Base-by-base conservation (phyloP, 2,329 filamentous ascomycete species). In the Alternaria ethzedia region DNA sequence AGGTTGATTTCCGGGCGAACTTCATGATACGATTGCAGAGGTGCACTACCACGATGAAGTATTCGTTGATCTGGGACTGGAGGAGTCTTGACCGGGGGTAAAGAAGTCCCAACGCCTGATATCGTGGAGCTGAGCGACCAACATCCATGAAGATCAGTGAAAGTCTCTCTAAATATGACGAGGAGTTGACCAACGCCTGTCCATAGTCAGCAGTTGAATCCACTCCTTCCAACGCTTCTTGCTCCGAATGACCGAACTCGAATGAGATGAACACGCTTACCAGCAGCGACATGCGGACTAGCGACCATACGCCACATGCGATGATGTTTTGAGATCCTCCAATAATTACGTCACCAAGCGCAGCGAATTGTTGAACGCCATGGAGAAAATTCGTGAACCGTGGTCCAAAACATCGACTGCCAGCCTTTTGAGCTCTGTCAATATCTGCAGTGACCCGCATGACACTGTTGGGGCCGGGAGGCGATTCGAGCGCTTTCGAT, bases 301-400 rank as follows among this genome's bases (percentile, higher is more conserved):
- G 59, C 1, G 81, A 76, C 83, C 82, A 85, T 0, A 85, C 80
- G 13, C 82, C 77, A 59, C 80, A 82, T 0, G 82, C 82, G 15
- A 84, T 72, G 0, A 84, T 49, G 50, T 83, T 84, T 67, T 84
- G 82, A 0, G 79, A 80, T 2, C 80, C 82, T 0, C 82, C 82
- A 11, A 84, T 51, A 4, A 82, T 57, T n/a, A 80, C 72, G 70
- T 81, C 81, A 5, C 82, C 83, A 13, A 84, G 63, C 0, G 79
- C 76, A 15, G 80, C 81, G 57, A 81, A 84, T 58, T 82, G 79
- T 59, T 85, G 82, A 1, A 82, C 75, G 0, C 78, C 71, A 17
- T 82, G 63, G 0, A 84, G 67, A 6, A 83, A 68, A 44, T 80
- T 84, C 0, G 74, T 80, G 23, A 84, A 71, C 4, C 82, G 77